Evolutionary conservation across 257 asterid species (phyloP), one percentile per base, ranked within the genome.

Genomic region (Solanum microdontum): DNA sequence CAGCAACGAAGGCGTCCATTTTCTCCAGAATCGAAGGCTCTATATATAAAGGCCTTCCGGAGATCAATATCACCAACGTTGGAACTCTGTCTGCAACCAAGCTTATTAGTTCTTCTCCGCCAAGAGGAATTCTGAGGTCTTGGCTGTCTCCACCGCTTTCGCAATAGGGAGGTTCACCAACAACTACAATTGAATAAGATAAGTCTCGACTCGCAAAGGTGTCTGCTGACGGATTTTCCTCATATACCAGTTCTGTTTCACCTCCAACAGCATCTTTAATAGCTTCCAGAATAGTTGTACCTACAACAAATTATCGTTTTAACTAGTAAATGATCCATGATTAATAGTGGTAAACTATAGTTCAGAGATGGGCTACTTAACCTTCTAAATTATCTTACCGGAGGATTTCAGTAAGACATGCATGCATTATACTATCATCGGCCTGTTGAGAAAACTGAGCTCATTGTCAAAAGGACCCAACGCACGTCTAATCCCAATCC

Each of bases 221-320:
- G 85, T 93, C 90, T 26, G 91, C 72, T 11, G 97, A 86, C 39
- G 96, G 98, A 76, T 93, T 90, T 84, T 75, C 92, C 89, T 96
- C 98, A 85, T 90, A 92, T 86, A 89, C 88, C 84, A 96, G 92
- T 89, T 96, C 98, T 30, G 96, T 89, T 55, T 91, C 37, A 66
- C 91, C 89, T 19, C 90, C 97, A 87, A 91, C 93, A 39, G 87
- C 93, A 88, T 91, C 96, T 92, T 89, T 93, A 30, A 96, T 87
- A 24, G 98, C 99, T 51, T 96, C 98, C 93, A 96, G 86, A 83
- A 96, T 91, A 62, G 99, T 96, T 34, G 95, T 96, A 87, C 99
- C 99, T 95, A 80, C 82, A 88, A 48, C 8, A 83, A 24, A 36
- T 62, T 21, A 86, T 70, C 26, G 3, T 79, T 43, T 43, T 43